Percentiles rank a stretch among this genome's conserved stretches.
Conservation (phyloP, 1,284 basidiomycete genomes). For the Puccinia triticina region DNA sequence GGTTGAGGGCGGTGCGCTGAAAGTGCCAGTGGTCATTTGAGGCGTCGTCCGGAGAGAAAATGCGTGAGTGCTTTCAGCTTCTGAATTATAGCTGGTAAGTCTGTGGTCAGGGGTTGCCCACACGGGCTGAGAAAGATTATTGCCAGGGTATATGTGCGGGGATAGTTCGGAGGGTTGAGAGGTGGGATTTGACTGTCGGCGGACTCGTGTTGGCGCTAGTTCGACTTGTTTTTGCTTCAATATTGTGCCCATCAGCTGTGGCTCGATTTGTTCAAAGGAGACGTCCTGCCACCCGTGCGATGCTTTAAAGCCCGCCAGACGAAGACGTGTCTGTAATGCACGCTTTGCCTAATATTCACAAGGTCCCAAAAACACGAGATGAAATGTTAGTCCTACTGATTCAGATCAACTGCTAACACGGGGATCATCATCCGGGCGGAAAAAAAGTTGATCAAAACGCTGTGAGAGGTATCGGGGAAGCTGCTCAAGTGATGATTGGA, state of each 20-base stretch:
- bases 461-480: not conserved
- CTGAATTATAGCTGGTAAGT: not conserved
- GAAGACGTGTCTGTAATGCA: slow-evolving; percentile 43
- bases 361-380: not conserved
- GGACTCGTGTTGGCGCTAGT: not conserved
- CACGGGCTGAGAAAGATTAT: slow-evolving; percentile 1
- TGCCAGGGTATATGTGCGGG: not conserved
- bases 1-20: not conserved
- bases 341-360: slow-evolving; percentile 31
- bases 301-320: slow-evolving; percentile 47
- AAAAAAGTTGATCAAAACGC: not conserved
- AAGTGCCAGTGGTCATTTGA: not conserved
- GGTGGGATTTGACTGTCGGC: not conserved
- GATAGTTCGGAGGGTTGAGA: slow-evolving; percentile 4
- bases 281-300: slow-evolving; percentile 47
- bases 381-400: not conserved
- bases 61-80: not conserved
- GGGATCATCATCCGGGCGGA: not conserved
- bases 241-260: slow-evolving; percentile 21
- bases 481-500: not conserved
- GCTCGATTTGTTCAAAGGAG: slow-evolving; percentile 45
- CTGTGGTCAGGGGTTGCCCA: slow-evolving; percentile 23
- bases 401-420: not conserved
- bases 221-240: slow-evolving; percentile 12
- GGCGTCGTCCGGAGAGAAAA: slow-evolving; percentile 4